phyloP scores from a whole-genome alignment of 345 rosid species.

The Anastatica hierochuntica region DNA sequence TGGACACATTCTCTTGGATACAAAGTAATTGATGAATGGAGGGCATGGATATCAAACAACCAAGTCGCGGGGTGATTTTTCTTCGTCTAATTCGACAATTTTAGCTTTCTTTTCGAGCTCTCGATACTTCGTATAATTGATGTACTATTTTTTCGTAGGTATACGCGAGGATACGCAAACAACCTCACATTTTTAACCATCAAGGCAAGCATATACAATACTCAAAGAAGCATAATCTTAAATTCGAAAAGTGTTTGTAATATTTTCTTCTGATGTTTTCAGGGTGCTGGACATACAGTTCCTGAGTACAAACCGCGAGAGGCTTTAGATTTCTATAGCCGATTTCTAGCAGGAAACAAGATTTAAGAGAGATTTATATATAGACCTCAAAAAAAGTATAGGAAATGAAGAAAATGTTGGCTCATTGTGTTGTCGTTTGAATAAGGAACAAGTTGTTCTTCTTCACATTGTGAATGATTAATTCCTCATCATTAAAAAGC shows the following conservation, averaged over 20 bases:
- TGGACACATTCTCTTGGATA: constrained; percentile 86
- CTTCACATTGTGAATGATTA: background rate
- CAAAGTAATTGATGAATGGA: constrained; percentile 65
- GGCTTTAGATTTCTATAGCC: constrained; percentile 65
- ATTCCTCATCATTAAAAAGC: no score
- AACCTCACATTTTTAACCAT: constrained; percentile 78
- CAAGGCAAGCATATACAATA: constrained; percentile 45
- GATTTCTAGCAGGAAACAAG: constrained; percentile 49
- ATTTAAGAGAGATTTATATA: constrained; percentile 21
- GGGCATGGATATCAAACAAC: constrained; percentile 61
- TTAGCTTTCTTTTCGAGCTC: background rate
- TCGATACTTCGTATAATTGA: background rate
- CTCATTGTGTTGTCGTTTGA: no score
- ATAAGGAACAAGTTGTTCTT: constrained; percentile 4
- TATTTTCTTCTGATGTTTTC: constrained; percentile 21
- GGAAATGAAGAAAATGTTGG: background rate
- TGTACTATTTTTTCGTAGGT: constrained; percentile 32
- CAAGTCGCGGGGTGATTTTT: constrained; percentile 76
- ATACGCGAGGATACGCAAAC: constrained; percentile 63
- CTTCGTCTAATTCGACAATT: background rate
- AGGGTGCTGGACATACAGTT: constrained; percentile 93
- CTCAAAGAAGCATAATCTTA: background rate
- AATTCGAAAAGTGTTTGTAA: background rate
- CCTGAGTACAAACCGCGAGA: constrained; percentile 86
- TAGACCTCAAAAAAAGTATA: background rate